These are phyloP conservation scores for Lippia alba DNA, from an alignment of 305 asterid genomes.

Conservation along the genomic window DNA sequence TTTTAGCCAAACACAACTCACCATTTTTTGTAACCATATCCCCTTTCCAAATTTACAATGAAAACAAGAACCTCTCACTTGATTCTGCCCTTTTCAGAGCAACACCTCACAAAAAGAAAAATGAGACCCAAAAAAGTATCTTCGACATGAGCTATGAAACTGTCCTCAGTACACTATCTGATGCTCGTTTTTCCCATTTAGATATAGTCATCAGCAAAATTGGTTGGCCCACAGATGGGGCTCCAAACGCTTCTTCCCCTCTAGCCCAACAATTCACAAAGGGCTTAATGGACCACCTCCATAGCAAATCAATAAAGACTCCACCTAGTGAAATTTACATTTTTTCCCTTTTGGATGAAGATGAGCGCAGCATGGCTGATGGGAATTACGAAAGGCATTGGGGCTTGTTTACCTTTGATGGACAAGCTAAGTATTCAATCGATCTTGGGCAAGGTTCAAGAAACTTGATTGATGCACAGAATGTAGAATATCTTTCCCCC, in stretches of 20 bases:
- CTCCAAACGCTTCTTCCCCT: conserved; percentile 64
- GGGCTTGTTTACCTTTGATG: conserved; percentile 89
- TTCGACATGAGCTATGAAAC: conserved; percentile 69
- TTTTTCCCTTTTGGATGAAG: conserved; percentile 78
- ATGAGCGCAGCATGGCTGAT: conserved; percentile 49
- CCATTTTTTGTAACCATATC: conserved; percentile 72
- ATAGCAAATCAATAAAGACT: conserved; percentile 50
- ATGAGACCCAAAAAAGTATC: conserved; percentile 63
- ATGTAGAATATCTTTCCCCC: conserved; percentile 64
- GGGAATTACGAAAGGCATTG: conserved; percentile 83
- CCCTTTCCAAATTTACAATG: conserved; percentile 62
- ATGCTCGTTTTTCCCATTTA: conserved; percentile 58
- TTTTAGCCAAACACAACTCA: conserved; percentile 60
- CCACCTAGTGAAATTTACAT: conserved; percentile 60
- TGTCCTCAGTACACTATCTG: conserved; percentile 50
- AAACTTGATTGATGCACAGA: conserved; percentile 64
- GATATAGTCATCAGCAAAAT: conserved; percentile 61
- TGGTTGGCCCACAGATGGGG: conserved; percentile 94
- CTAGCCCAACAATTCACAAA: conserved; percentile 66
- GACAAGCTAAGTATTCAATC: conserved; percentile 78
- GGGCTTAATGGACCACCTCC: conserved; percentile 63
- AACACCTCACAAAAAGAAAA: conserved; percentile 54
- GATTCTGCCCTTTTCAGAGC: conserved; percentile 75
- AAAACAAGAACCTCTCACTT: conserved; percentile 69
- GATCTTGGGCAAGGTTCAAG: conserved; percentile 59